A percentile compares a stretch with the other conserved stretches of the same genome.
phyloP scores from a whole-genome alignment of 768 basidiomycete species.

The Collybiopsis luxurians region DNA sequence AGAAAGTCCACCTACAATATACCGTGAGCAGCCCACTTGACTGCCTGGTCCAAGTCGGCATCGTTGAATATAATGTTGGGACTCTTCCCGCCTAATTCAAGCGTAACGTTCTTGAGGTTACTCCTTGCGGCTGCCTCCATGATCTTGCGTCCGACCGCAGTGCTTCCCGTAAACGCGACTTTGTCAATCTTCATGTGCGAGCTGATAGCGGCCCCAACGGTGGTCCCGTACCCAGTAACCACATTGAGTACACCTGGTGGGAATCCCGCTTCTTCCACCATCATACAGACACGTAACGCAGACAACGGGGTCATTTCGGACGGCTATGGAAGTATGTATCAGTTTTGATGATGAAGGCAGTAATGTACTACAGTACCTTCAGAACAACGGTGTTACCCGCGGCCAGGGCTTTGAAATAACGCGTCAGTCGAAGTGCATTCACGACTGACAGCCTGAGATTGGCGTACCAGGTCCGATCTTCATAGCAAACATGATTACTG shows the following conservation, averaged over 20 bases:
- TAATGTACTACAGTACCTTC: too few species aligned
- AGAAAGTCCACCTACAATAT: constrained; percentile 55
- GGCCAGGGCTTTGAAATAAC: too few species aligned
- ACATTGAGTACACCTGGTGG: constrained; percentile 58
- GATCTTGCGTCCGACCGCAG: constrained; percentile 77
- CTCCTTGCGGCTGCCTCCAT: constrained; percentile 75
- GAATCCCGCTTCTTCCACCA: constrained; percentile 55
- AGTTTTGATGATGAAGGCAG: too few species aligned
- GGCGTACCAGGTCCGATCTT: too few species aligned
- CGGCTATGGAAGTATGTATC: constrained; percentile 32
- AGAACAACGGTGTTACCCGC: too few species aligned
- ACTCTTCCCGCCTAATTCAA: constrained; percentile 5
- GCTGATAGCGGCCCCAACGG: too few species aligned
- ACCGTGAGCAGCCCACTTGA: constrained; percentile 69
- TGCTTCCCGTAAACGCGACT: too few species aligned
- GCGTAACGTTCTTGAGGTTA: constrained; percentile 76
- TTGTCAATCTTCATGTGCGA: too few species aligned
- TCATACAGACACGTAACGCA: constrained; percentile 38
- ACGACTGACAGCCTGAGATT: too few species aligned
- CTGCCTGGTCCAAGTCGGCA: constrained; percentile 68
- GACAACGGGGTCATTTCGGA: constrained; percentile 58
- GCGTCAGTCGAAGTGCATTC: too few species aligned
- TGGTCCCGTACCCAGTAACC: too few species aligned
- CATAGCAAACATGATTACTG: too few species aligned
- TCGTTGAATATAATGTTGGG: constrained; percentile 50